These are phyloP conservation scores for Phytophthora meadii DNA, from an alignment of 352 stramenopile genomes.

Conservation along the genomic window DNA sequence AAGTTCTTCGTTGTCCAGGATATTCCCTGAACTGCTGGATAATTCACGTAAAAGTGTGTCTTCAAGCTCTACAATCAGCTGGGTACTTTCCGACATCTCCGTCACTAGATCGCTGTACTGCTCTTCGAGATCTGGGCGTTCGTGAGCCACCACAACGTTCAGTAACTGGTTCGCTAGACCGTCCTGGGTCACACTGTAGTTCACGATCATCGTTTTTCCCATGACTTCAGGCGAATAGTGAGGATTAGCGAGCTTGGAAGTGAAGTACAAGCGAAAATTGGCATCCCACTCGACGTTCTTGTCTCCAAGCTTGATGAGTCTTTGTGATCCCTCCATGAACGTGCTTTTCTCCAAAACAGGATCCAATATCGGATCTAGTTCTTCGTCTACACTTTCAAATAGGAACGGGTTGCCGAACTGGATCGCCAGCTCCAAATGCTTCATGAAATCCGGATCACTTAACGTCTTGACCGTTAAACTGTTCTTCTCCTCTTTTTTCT, in stretches of 20 bases:
- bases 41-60: conserved; percentile 93
- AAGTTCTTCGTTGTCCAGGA: conserved; percentile 95
- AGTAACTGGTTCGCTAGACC: conserved; percentile 94
- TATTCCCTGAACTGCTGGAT: conserved; percentile 91
- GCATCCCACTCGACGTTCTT: conserved; percentile 95
- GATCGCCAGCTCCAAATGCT: conserved; percentile 94
- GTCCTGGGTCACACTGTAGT: conserved; percentile 95
- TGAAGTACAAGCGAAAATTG: conserved; percentile 95
- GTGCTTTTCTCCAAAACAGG: conserved; percentile 94
- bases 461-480: conserved; percentile 94
- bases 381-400: conserved; percentile 95
- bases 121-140: conserved; percentile 93
- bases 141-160: conserved; percentile 94
- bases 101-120: conserved; percentile 93
- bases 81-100: conserved; percentile 94
- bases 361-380: conserved; percentile 95
- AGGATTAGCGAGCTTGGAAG: conserved; percentile 94
- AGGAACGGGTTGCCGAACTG: conserved; percentile 96
- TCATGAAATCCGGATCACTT: conserved; percentile 96
- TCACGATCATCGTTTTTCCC: conserved; percentile 97
- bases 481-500: conserved; percentile 94
- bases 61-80: conserved; percentile 94
- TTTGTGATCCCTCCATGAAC: conserved; percentile 90
- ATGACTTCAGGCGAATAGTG: conserved; percentile 96
- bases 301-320: conserved; percentile 93